Evolutionary conservation across 1,284 basidiomycete genomes (phyloP).

Genomic region (Marasmius sp.): DNA sequence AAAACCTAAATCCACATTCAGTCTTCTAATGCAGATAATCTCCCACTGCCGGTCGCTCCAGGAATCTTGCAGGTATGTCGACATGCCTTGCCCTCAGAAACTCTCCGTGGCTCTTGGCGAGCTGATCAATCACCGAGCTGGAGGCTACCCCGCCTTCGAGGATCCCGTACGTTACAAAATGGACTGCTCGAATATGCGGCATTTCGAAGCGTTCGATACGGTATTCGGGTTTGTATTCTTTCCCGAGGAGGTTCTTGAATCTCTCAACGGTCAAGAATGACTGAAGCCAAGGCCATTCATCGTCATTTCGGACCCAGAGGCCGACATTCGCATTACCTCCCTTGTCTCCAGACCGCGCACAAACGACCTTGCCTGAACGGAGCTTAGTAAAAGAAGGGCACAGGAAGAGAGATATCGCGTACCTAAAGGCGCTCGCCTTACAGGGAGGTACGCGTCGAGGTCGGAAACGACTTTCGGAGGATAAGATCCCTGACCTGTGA

Average conservation of each 20-base stretch:
- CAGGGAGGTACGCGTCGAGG: conserved; percentile 10
- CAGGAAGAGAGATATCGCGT: not conserved
- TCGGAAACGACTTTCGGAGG: not conserved
- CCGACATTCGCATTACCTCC: conserved; percentile 22
- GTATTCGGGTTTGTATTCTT: conserved; percentile 16
- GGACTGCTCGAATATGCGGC: conserved; percentile 20
- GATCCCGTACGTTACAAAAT: conserved; percentile 21
- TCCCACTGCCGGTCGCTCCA: not conserved
- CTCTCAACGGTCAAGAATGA: conserved; percentile 17
- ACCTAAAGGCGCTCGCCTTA: conserved; percentile 18
- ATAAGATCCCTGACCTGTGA: conserved; percentile 9
- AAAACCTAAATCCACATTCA: too few relatives aligned
- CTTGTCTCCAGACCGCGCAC: conserved; percentile 23
- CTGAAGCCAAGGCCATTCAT: conserved; percentile 20
- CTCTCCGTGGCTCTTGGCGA: conserved; percentile 23
- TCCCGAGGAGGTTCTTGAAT: conserved; percentile 17
- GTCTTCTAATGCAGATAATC: not conserved
- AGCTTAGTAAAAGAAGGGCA: not conserved
- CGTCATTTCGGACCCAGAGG: conserved; percentile 16
- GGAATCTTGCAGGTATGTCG: conserved; percentile 9
- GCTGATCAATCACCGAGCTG: conserved; percentile 18
- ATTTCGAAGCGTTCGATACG: conserved; percentile 20
- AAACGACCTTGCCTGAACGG: conserved; percentile 15
- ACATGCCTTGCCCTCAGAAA: conserved; percentile 20
- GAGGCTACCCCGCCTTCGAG: conserved; percentile 21